These are phyloP conservation scores for Infundibulicybe gibba DNA, from an alignment of 768 basidiomycete genomes.

Conservation along the genomic window DNA sequence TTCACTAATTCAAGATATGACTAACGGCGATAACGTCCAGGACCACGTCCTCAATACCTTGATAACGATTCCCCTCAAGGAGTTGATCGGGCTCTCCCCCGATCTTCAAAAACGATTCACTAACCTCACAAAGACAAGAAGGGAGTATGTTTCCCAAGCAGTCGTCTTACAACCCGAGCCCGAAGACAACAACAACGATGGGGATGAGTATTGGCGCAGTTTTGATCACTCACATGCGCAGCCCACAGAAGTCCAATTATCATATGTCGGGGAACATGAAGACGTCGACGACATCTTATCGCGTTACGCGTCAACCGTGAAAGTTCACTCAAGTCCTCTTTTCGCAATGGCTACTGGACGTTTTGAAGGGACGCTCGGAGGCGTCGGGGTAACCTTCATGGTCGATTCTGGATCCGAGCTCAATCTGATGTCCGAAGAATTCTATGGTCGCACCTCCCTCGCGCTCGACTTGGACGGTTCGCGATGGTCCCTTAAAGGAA, in stretches of 20 bases:
- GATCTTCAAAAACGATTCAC: conserved; percentile 5
- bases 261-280: too few relatives aligned
- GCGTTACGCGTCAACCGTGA: conserved; percentile 5
- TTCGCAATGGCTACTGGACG: conserved; percentile 10
- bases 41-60: conserved; percentile 1
- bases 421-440: conserved; percentile 9
- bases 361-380: conserved; percentile 8
- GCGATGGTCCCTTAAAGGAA: conserved; percentile 21
- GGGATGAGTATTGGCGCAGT: too few relatives aligned
- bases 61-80: conserved; percentile 1
- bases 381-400: conserved; percentile 10
- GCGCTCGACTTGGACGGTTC: conserved; percentile 15
- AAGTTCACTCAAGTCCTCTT: background rate
- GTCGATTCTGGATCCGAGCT: conserved; percentile 20
- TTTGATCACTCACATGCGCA: too few relatives aligned
- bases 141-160: conserved; percentile 2
- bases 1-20: conserved; percentile 3
- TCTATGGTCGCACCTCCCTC: conserved; percentile 4
- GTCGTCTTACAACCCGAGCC: too few relatives aligned
- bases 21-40: background rate
- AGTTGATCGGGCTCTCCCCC: background rate
- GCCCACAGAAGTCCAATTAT: too few relatives aligned
- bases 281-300: conserved; percentile 2
- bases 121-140: conserved; percentile 1
- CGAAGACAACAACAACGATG: too few relatives aligned